A percentile compares a stretch with the other conserved stretches of the same genome.
Evolutionary conservation across 805 yeast genomes (phyloP).

Genomic region (Hanseniaspora nectarophila): DNA sequence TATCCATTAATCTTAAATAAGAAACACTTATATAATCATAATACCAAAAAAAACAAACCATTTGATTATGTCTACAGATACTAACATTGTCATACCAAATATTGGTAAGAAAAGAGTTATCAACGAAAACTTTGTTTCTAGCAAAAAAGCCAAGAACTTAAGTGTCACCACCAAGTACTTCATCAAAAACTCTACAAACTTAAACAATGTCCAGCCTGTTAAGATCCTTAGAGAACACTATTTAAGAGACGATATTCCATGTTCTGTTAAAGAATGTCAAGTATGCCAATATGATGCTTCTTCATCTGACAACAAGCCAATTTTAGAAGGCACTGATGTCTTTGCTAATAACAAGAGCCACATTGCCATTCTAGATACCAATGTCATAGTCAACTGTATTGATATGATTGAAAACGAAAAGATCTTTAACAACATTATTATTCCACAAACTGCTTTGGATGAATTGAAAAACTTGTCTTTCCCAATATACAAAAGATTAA

Average conservation of each 20-base stretch:
- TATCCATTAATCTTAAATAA: no score
- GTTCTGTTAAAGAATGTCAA: constrained; percentile 62
- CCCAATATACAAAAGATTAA: constrained; percentile 75
- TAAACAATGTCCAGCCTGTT: constrained; percentile 23
- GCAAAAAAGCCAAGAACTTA: constrained; percentile 5
- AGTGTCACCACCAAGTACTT: constrained; percentile 12
- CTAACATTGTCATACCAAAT: neutral
- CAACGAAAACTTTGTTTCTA: neutral
- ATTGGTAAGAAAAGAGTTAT: constrained; percentile 12
- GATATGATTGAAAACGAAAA: constrained; percentile 71
- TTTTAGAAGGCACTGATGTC: constrained; percentile 57
- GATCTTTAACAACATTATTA: constrained; percentile 74
- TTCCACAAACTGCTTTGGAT: constrained; percentile 92
- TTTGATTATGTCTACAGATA: neutral
- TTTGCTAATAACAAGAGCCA: constrained; percentile 40
- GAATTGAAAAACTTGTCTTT: constrained; percentile 80
- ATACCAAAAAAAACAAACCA: neutral
- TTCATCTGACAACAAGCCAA: constrained; percentile 43
- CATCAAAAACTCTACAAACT: constrained; percentile 4
- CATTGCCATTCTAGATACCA: constrained; percentile 77
- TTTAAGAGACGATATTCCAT: constrained; percentile 82
- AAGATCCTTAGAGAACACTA: constrained; percentile 92
- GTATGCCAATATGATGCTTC: constrained; percentile 48
- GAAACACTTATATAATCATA: no score
- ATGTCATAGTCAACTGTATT: constrained; percentile 75